Evolutionary conservation across 2,329 filamentous ascomycete genomes (phyloP), one percentile per base, ranked within the genome.

Genomic region (Verticillium klebahnii): DNA sequence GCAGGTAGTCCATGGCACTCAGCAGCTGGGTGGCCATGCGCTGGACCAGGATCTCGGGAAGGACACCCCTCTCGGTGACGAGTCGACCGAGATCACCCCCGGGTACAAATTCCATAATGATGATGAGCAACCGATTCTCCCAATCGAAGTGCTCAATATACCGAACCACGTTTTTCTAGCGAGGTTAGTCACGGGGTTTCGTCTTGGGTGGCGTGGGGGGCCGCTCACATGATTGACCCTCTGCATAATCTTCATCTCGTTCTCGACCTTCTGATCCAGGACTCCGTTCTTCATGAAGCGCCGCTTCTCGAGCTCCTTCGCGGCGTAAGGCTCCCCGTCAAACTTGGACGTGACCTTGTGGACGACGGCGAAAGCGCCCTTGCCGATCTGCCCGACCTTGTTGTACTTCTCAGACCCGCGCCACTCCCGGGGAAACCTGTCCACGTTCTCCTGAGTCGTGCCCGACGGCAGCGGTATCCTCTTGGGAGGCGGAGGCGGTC

Each of bases 161-260:
- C 66, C 91, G 86, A 52, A 99, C 94, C 68, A 99, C 93, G 69
- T 98, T 94, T 2, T 87, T 85, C 89, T 92, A 62, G 2, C 25
- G 32, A 14, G 29, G 23, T 25, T 60, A 69, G 64, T 74, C 64
- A 64, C 64, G 64, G 57, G 60, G 63, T 56, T 37, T 17, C 54
- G 60, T 59, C 5, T 65, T 14, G 37, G 19, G 29, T 29, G 29
- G 15, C 19, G 5, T 25, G 19, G 23, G n/a, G 17, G 17, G 8
- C 39, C 50, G 75, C 89, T 82, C 78, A 93, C 90, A 78, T 99
- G 95, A 60, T 88, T 81, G 59, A 98, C 84, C 60, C 82, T 85
- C 69, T 89, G 87, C 92, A 99, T 98, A 69, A 99, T 98, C 67
- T 87, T 90, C 89, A 99, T 94, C 77, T 99, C 95, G 69, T 96